Evolutionary conservation across 805 yeast genomes (phyloP).

Genomic region (Kodamaea laetipori): DNA sequence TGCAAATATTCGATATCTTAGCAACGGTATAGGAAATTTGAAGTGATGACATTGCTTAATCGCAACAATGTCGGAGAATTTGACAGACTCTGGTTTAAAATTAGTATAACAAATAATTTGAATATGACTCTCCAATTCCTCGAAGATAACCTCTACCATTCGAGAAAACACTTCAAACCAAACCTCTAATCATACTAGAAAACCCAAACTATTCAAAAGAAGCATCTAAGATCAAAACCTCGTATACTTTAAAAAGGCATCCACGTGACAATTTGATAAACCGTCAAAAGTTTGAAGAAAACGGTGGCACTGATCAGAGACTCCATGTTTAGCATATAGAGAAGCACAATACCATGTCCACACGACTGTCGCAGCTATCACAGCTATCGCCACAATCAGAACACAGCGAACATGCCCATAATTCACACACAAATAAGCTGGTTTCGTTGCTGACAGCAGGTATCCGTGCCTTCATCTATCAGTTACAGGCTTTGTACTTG

Average conservation of each 20-base stretch:
- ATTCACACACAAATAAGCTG: conserved; percentile 38
- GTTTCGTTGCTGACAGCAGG: conserved; percentile 87
- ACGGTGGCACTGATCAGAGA: background rate
- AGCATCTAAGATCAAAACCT: background rate
- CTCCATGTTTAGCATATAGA: too few species aligned
- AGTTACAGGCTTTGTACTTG: conserved; percentile 73
- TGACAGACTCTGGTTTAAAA: too few species aligned
- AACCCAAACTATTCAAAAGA: too few species aligned
- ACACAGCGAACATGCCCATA: background rate
- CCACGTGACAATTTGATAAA: background rate
- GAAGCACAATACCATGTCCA: background rate
- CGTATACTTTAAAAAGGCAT: background rate
- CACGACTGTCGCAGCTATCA: conserved; percentile 1
- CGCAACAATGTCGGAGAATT: too few species aligned
- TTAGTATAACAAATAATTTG: too few species aligned
- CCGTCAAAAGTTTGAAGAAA: background rate
- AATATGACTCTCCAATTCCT: too few species aligned
- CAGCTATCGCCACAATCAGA: background rate
- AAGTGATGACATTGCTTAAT: too few species aligned
- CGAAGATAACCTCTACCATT: too few species aligned
- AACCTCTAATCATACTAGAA: too few species aligned
- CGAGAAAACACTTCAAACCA: too few species aligned
- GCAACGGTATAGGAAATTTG: too few species aligned
- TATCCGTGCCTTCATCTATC: conserved; percentile 78
- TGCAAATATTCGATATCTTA: background rate